A percentile compares a stretch with the other conserved stretches of the same genome.
Conservation (phyloP, 225 moss, liverwort and hornwort genomes). For the Ulota crispa region DNA sequence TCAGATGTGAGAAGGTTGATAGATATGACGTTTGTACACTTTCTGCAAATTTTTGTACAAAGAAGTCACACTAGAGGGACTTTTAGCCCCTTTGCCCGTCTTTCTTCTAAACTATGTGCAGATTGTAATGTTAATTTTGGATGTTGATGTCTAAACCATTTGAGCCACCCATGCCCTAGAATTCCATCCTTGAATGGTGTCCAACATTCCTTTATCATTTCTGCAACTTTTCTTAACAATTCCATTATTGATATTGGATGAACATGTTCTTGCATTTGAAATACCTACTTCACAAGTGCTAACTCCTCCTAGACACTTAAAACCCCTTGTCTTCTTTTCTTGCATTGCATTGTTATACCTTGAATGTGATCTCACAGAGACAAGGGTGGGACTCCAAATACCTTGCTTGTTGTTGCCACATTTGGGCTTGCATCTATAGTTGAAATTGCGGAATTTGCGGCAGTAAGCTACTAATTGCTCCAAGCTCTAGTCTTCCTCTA, state of each 20-base stretch:
- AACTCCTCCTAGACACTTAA: not conserved
- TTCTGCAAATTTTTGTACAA: not conserved
- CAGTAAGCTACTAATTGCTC: no score
- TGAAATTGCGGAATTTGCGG: no score
- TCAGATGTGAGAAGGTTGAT: not conserved
- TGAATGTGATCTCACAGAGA: not conserved
- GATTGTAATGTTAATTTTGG: not conserved
- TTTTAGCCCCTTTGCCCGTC: not conserved
- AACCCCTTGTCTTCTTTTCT: not conserved
- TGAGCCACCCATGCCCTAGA: not conserved
- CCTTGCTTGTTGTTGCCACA: no score
- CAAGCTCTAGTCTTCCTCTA: no score
- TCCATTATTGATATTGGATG: not conserved
- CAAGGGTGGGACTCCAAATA: not conserved
- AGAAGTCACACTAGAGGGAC: not conserved
- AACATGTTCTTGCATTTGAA: not conserved
- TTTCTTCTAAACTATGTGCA: not conserved
- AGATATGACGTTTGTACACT: not conserved
- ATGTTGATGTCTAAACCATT: not conserved
- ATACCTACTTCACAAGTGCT: not conserved
- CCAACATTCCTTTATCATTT: not conserved
- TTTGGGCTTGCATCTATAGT: no score
- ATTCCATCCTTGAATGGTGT: not conserved
- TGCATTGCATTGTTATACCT: not conserved
- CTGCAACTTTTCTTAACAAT: not conserved